A percentile compares a stretch with the other conserved stretches of the same genome.
Evolutionary conservation across 805 yeast genomes (phyloP).

Genomic region (Grigorovia transvaalensis): DNA sequence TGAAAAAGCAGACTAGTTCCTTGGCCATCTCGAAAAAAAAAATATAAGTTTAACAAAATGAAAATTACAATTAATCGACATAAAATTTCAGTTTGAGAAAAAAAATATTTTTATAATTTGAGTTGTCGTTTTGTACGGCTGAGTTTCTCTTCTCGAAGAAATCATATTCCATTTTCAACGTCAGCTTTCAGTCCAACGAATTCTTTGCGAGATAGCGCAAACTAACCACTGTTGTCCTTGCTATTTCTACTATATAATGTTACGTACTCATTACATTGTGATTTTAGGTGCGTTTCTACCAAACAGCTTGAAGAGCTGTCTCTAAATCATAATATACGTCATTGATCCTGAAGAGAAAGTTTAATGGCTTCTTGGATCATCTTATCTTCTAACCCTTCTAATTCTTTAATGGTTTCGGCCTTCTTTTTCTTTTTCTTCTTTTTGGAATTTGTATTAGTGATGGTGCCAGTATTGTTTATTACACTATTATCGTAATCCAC

Average conservation of each 20-base stretch:
- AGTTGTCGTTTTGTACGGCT: not conserved
- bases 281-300: too few species aligned
- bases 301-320: too few species aligned
- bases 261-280: too few species aligned
- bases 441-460: not conserved
- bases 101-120: not conserved
- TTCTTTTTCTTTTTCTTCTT: not conserved
- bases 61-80: not conserved
- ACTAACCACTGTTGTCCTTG: too few species aligned
- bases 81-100: not conserved
- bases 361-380: conserved; percentile 82
- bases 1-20: conserved; percentile 29
- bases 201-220: too few species aligned
- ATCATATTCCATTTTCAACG: too few species aligned
- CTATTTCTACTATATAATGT: too few species aligned
- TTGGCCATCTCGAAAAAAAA: conserved; percentile 11
- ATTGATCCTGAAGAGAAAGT: conserved; percentile 50
- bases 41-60: not conserved
- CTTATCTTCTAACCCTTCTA: conserved; percentile 55
- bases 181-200: too few species aligned
- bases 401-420: conserved; percentile 21
- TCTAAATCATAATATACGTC: not conserved
- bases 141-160: too few species aligned
- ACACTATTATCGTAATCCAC: not conserved
- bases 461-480: not conserved